A percentile compares a stretch with the other conserved stretches of the same genome.
Evolutionary conservation across 1,284 basidiomycete species (phyloP).

Genomic region (Cutaneotrichosporon sp.): DNA sequence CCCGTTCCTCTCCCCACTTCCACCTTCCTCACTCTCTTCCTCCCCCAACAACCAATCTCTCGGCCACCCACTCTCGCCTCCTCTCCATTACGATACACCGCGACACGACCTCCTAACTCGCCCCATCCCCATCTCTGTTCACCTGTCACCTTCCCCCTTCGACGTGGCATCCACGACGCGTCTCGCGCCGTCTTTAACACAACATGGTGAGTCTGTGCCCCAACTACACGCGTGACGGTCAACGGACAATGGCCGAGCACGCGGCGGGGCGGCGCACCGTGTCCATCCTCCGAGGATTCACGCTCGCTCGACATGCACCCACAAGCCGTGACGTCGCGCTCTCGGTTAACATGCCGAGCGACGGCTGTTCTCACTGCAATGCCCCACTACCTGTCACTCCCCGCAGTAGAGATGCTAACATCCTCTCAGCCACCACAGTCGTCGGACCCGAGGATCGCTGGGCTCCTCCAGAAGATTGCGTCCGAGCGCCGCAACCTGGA

Average conservation of each 20-base stretch:
- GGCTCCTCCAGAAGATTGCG: slow-evolving; percentile 47
- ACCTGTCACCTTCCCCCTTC: neutral
- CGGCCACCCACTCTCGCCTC: neutral
- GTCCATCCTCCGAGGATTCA: neutral
- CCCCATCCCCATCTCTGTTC: neutral
- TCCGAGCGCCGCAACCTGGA: slow-evolving; percentile 52
- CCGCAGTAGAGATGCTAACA: slow-evolving; percentile 7
- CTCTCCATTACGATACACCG: neutral
- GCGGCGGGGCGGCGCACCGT: neutral
- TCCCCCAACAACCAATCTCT: neutral
- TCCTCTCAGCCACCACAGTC: slow-evolving; percentile 15
- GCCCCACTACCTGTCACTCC: neutral
- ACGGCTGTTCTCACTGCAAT: neutral
- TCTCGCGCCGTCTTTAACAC: neutral
- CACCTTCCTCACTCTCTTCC: neutral
- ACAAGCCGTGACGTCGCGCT: neutral
- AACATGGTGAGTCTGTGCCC: neutral
- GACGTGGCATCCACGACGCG: slow-evolving; percentile 1
- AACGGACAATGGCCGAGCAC: neutral
- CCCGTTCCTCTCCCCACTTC: neutral
- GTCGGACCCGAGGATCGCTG: slow-evolving; percentile 39
- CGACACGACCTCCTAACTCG: neutral
- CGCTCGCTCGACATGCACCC: neutral
- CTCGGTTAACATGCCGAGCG: neutral
- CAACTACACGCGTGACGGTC: neutral